Conservation (phyloP, 768 basidiomycete genomes). For the Boletus sp. region DNA sequence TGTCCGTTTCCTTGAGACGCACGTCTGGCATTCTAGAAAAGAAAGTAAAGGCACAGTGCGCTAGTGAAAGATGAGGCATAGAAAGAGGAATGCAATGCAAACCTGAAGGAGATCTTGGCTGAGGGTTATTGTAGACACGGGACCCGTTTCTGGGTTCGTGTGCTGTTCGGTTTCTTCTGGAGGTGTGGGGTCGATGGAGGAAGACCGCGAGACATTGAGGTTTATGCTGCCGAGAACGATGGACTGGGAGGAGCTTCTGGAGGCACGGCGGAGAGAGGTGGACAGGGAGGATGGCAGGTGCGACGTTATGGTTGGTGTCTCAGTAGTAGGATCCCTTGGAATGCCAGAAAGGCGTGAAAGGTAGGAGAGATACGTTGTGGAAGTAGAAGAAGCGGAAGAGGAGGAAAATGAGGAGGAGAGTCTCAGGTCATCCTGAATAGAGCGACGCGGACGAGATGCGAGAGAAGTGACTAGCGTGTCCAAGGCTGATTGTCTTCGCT, state of each 20-base stretch:
- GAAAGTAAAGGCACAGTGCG: background rate
- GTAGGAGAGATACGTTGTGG: conserved; percentile 17
- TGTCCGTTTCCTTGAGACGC: conserved; percentile 17
- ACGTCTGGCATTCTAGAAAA: conserved; percentile 21
- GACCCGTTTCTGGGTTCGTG: conserved; percentile 2
- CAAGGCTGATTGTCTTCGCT: conserved; percentile 9
- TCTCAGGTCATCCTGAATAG: conserved; percentile 9
- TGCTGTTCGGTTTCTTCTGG: conserved; percentile 15
- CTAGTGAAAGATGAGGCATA: background rate
- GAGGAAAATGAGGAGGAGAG: conserved; percentile 21
- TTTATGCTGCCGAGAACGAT: conserved; percentile 27
- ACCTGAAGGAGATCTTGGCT: conserved; percentile 34
- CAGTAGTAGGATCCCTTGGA: conserved; percentile 3
- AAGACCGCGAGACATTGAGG: conserved; percentile 25
- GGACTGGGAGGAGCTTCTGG: conserved; percentile 22
- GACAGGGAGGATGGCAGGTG: conserved; percentile 14
- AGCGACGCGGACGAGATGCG: conserved; percentile 24
- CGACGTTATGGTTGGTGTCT: conserved; percentile 20
- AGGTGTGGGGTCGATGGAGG: conserved; percentile 13
- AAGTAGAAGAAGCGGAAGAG: conserved; percentile 21
- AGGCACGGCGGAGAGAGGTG: conserved; percentile 23
- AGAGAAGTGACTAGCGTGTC: conserved; percentile 24
- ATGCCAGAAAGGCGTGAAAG: conserved; percentile 11
- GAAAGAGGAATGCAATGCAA: background rate
- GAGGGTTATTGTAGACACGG: conserved; percentile 16